A percentile compares a stretch with the other conserved stretches of the same genome.
phyloP scores from a whole-genome alignment of 108 stramenopile species.

The Fragilaria crotonensis region DNA sequence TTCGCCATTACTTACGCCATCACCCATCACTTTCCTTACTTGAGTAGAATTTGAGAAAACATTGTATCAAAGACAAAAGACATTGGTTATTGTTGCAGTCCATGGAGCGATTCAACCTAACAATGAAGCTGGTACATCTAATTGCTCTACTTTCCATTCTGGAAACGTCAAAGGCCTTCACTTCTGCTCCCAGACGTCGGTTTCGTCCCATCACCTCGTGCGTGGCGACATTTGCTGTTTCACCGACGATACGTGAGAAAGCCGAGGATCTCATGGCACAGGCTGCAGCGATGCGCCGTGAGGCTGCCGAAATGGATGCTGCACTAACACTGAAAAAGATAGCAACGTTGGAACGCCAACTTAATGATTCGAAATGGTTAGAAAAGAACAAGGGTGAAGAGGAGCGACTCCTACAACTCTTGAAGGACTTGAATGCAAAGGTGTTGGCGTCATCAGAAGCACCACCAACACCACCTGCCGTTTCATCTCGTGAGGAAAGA shows the following conservation, averaged over 20 bases:
- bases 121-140: too few relatives aligned
- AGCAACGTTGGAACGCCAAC: constrained; percentile 24
- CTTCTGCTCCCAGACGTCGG: too few relatives aligned
- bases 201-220: too few relatives aligned
- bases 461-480: neutral
- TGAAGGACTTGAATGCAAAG: constrained; percentile 13
- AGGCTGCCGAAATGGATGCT: constrained; percentile 44
- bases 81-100: too few relatives aligned
- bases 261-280: constrained; percentile 32
- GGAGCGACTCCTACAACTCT: constrained; percentile 12
- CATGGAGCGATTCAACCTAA: too few relatives aligned
- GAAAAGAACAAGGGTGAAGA: constrained; percentile 20
- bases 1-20: too few relatives aligned
- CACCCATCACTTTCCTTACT: too few relatives aligned
- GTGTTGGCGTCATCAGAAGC: neutral
- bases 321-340: constrained; percentile 50
- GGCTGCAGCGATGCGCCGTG: constrained; percentile 41
- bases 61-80: too few relatives aligned
- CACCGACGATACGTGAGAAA: constrained; percentile 5
- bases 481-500: neutral
- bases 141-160: too few relatives aligned
- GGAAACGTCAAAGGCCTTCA: too few relatives aligned
- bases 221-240: too few relatives aligned
- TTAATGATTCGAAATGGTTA: constrained; percentile 21
- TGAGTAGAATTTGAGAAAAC: too few relatives aligned